phyloP scores from a whole-genome alignment of 2,329 filamentous ascomycete genomes.

The Nemania sp. region DNA sequence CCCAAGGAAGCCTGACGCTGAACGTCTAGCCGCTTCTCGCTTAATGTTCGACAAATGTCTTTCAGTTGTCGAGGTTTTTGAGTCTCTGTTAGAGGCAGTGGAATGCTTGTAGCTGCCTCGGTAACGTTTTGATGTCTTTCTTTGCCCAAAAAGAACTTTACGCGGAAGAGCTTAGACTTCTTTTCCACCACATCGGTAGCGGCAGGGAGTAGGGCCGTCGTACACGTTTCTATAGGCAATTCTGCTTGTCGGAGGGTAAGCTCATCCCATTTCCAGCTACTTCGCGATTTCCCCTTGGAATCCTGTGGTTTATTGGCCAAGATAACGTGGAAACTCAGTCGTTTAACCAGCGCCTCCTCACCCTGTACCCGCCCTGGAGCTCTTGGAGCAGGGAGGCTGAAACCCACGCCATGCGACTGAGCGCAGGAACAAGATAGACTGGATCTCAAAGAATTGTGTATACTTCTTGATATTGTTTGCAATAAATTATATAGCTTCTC shows the following conservation, averaged over 20 bases:
- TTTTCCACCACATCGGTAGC: conserved; percentile 1
- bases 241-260: conserved; percentile 17
- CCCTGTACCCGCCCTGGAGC: conserved; percentile 26
- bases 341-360: conserved; percentile 24
- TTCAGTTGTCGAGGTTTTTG: conserved; percentile 13
- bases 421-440: conserved; percentile 30
- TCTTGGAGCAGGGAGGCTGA: conserved; percentile 19
- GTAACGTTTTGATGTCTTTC: neutral
- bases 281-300: conserved; percentile 11
- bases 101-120: neutral
- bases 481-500: conserved; percentile 29
- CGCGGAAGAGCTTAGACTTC: neutral
- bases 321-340: conserved; percentile 17
- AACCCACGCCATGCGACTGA: conserved; percentile 30
- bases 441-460: conserved; percentile 33
- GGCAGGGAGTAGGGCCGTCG: neutral
- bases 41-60: conserved; percentile 21
- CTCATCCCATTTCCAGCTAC: conserved; percentile 25
- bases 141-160: neutral
- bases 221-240: conserved; percentile 2
- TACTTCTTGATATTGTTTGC: conserved; percentile 29
- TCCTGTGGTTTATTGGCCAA: conserved; percentile 13
- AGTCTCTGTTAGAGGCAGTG: neutral
- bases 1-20: conserved; percentile 5
- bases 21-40: neutral